phyloP scores from a whole-genome alignment of 1,284 basidiomycete species.

The Melampsora larici-populina region DNA sequence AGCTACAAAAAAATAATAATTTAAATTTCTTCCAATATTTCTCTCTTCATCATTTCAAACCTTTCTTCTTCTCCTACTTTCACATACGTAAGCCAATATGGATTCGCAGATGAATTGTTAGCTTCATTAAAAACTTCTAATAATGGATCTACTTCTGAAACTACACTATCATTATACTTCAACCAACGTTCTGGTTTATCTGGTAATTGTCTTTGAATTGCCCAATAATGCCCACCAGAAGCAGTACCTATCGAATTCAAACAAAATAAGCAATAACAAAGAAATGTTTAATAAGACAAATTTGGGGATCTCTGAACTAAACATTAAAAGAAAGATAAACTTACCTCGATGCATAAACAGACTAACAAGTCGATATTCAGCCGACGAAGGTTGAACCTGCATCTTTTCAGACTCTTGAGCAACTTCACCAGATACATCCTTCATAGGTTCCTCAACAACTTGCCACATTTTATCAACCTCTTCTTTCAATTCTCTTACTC shows the following conservation, averaged over 20 bases:
- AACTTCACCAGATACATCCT: not conserved
- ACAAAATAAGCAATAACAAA: not conserved
- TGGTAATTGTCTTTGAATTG: constrained; percentile 77
- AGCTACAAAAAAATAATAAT: too few relatives aligned
- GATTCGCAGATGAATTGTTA: not conserved
- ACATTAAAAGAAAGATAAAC: constrained; percentile 23
- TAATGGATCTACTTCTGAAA: constrained; percentile 17
- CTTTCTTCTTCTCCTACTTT: not conserved
- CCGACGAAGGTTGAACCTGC: constrained; percentile 46
- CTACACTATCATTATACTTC: constrained; percentile 60
- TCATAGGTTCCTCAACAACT: constrained; percentile 58
- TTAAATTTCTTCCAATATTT: not conserved
- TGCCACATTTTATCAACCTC: constrained; percentile 76
- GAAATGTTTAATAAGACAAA: not conserved
- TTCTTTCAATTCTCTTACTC: constrained; percentile 63
- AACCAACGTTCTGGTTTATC: constrained; percentile 76
- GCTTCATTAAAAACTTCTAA: constrained; percentile 16
- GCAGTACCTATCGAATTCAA: not conserved
- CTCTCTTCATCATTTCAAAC: constrained; percentile 30
- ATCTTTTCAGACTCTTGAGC: constrained; percentile 6
- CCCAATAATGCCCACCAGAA: constrained; percentile 60
- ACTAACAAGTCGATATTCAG: constrained; percentile 84
- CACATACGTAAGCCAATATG: constrained; percentile 36
- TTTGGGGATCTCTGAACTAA: not conserved
- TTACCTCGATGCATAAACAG: constrained; percentile 91